Percentiles rank a stretch among this genome's conserved stretches.
These are phyloP conservation scores for Cenchrus fungigraminus DNA, from an alignment of 176 grass and related monocot genomes.

Conservation along the genomic window DNA sequence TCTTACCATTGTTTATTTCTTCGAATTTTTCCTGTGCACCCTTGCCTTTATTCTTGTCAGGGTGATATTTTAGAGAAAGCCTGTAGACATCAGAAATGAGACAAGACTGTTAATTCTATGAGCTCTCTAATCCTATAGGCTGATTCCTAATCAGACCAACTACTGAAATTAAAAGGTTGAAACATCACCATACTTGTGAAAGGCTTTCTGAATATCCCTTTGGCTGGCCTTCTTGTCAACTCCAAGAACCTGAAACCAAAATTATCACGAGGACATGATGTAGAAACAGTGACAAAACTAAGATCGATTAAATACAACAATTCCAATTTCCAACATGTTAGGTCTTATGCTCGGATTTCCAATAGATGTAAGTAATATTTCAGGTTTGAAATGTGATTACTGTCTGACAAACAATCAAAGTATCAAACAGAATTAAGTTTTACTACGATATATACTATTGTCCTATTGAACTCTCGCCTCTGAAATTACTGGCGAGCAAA, in stretches of 20 bases:
- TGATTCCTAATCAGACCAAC: neutral
- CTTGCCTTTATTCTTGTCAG: constrained; percentile 96
- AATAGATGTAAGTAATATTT: neutral
- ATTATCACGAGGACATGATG: neutral
- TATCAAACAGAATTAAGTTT: neutral
- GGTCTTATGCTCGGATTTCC: neutral
- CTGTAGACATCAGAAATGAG: constrained; percentile 44
- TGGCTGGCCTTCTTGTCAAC: constrained; percentile 94
- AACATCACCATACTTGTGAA: constrained; percentile 77
- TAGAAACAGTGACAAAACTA: constrained; percentile 28
- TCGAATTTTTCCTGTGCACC: constrained; percentile 86
- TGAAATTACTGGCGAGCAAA: neutral
- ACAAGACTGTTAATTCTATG: neutral
- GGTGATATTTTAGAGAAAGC: constrained; percentile 91
- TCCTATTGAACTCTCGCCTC: neutral
- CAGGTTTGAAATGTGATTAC: neutral
- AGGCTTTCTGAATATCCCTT: constrained; percentile 94
- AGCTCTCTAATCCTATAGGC: neutral
- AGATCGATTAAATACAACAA: neutral
- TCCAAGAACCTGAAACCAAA: constrained; percentile 79
- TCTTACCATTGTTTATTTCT: constrained; percentile 95
- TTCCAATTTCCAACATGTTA: neutral
- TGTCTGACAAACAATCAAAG: too few species aligned
- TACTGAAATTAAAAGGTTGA: neutral
- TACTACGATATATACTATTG: neutral